These are phyloP conservation scores for Xylaria sp. DNA, from an alignment of 2,329 filamentous ascomycete genomes.

Conservation along the genomic window DNA sequence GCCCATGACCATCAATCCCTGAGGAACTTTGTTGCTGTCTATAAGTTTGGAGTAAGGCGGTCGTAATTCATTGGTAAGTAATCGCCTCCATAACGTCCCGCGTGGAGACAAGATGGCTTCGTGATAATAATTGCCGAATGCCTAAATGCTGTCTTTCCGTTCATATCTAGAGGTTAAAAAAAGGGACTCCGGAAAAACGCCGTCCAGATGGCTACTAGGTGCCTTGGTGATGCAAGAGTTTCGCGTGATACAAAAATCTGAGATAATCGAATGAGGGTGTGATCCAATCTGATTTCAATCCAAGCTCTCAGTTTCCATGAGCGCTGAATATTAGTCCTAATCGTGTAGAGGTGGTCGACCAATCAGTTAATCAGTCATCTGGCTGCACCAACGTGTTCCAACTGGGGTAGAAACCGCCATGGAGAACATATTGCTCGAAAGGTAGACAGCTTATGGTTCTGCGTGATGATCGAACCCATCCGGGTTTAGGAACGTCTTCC, in stretches of 20 bases:
- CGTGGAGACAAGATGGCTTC: slow-evolving; percentile 16
- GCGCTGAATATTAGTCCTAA: not conserved
- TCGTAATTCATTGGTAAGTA: slow-evolving; percentile 18
- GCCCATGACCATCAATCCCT: slow-evolving; percentile 22
- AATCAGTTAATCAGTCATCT: slow-evolving; percentile 23
- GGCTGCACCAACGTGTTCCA: slow-evolving; percentile 31
- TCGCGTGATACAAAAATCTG: slow-evolving; percentile 29
- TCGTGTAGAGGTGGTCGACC: not conserved
- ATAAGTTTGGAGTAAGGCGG: slow-evolving; percentile 18
- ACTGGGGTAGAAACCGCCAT: slow-evolving; percentile 45
- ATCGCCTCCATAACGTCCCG: slow-evolving; percentile 19
- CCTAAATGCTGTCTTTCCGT: not conserved
- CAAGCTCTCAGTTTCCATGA: slow-evolving; percentile 1
- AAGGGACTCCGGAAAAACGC: slow-evolving; percentile 13
- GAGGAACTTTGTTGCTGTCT: slow-evolving; percentile 23
- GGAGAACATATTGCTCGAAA: slow-evolving; percentile 50
- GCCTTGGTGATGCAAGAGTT: slow-evolving; percentile 31
- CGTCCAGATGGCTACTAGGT: slow-evolving; percentile 15
- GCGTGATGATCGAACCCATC: slow-evolving; percentile 39
- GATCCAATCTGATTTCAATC: slow-evolving; percentile 16
- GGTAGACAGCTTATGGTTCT: slow-evolving; percentile 46
- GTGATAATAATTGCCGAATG: slow-evolving; percentile 6
- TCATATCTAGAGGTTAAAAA: not conserved
- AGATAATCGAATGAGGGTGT: slow-evolving; percentile 6
- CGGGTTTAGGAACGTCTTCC: slow-evolving; percentile 40